Conservation (phyloP, 2,329 filamentous ascomycete species). For the Endoconidiophora polonica region DNA sequence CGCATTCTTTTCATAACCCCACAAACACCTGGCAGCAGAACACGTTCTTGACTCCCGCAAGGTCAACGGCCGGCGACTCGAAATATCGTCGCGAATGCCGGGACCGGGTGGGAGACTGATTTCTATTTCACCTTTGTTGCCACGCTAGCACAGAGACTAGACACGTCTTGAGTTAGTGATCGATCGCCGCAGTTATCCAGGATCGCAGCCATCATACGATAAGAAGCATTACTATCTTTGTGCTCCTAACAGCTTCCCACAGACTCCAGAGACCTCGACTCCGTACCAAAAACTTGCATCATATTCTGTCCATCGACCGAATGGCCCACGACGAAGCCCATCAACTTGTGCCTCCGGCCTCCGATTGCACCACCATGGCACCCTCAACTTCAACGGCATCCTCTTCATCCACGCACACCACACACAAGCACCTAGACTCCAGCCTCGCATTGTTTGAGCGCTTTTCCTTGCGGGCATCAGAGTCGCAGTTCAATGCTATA, state of each 20-base stretch:
- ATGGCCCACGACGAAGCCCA: conserved; percentile 13
- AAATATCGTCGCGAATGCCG: background rate
- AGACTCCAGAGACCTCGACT: no score
- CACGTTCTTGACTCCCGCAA: background rate
- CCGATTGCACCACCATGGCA: conserved; percentile 10
- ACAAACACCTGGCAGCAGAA: no score
- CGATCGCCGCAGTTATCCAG: background rate
- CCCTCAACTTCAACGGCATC: conserved; percentile 20
- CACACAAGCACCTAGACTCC: conserved; percentile 29
- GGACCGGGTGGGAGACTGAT: no score
- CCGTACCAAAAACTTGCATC: background rate
- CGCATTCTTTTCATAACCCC: no score
- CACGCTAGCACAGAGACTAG: no score
- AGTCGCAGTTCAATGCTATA: conserved; percentile 61
- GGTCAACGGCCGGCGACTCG: conserved; percentile 4
- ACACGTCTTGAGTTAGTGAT: no score
- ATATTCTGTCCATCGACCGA: conserved; percentile 1
- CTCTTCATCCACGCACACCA: conserved; percentile 30
- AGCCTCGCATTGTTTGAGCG: conserved; percentile 31
- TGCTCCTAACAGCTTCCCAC: no score
- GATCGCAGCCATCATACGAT: background rate
- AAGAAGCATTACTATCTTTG: no score
- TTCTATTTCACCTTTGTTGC: no score
- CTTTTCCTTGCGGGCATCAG: conserved; percentile 39
- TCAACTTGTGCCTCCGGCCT: conserved; percentile 10